Base-by-base conservation (phyloP, 768 basidiomycete species). In the Panaeolus cyanescens region DNA sequence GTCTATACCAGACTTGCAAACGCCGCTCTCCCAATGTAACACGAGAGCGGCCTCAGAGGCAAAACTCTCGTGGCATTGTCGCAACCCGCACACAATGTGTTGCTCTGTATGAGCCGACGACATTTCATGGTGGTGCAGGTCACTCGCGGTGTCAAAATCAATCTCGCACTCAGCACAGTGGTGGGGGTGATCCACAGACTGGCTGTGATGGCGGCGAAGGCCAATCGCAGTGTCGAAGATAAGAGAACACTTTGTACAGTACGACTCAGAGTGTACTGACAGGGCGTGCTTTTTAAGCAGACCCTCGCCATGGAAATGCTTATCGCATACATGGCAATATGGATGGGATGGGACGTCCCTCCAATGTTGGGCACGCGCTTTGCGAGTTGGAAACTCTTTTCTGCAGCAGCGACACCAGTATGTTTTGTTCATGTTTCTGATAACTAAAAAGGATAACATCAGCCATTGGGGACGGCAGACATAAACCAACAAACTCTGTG, bases 81-180 rank as follows among this genome's bases (percentile, higher is more conserved):
- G 45, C 45, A 50, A 13, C 45, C 13, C 45, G 25, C 45, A 50
- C 45, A 8, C 45, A 30, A 50, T 13, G 15, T 50, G 22, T 50
- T 50, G 45, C 25, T 50, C 45, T 22, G 9, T 50, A 50, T 50
- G 45, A 30, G 25, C 17, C 45, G 25, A 50, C 25, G 45, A 50
- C 45, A 50, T 50, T 12, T 50, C 30, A 50, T 50, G 45, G 30
- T 50, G 45, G 45, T 50, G 45, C 45, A 50, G 17, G 25, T 13
- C 45, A 50, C 45, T 50, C 15, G 45, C 45, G 25, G 45, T 50
- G 13, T 50, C 19, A 50, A 50, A 50, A 13, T 50, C 45, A 50
- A 50, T 50, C 45, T 50, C 45, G 25, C 45, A 50, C 45, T 50
- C 45, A 50, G 45, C 45, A 28, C 45, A 50, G 45, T 50, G n/a